phyloP scores from a whole-genome alignment of 2,329 filamentous ascomycete species.

The Eutypella sp. region DNA sequence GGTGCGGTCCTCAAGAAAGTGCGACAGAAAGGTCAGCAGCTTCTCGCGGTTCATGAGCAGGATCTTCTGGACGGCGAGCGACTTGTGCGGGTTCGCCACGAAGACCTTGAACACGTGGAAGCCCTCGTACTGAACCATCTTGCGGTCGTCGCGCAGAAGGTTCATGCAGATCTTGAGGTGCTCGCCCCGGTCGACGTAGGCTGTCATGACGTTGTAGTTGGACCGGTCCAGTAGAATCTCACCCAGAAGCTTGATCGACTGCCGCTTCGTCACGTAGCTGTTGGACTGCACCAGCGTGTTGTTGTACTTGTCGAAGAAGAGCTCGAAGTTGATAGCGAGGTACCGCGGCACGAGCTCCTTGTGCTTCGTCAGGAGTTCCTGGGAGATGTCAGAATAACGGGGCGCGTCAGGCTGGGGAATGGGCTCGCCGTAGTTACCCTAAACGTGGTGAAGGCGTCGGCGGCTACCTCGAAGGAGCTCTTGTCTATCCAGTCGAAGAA shows the following conservation, averaged over 20 bases:
- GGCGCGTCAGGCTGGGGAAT: neutral
- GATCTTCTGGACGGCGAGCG: conserved; percentile 90
- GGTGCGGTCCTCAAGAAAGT: conserved; percentile 89
- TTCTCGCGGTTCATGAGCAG: conserved; percentile 94
- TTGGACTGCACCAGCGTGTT: conserved; percentile 80
- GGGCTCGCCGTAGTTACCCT: conserved; percentile 50
- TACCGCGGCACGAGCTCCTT: conserved; percentile 88
- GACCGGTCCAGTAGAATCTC: conserved; percentile 91
- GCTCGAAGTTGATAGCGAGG: conserved; percentile 81
- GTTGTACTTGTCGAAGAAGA: conserved; percentile 93
- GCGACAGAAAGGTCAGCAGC: conserved; percentile 79
- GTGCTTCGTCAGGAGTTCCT: conserved; percentile 93
- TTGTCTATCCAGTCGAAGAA: conserved; percentile 98
- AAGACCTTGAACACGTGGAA: conserved; percentile 99
- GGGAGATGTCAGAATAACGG: conserved; percentile 10
- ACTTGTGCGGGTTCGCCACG: conserved; percentile 97
- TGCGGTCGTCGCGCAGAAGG: conserved; percentile 85
- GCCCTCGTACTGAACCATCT: conserved; percentile 99
- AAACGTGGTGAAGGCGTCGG: conserved; percentile 97
- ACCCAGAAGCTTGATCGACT: conserved; percentile 94
- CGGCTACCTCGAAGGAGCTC: conserved; percentile 92
- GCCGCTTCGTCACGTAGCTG: conserved; percentile 95
- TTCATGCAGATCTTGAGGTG: conserved; percentile 99
- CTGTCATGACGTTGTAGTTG: conserved; percentile 97
- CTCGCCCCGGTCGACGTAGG: conserved; percentile 90